These are phyloP conservation scores for Narthecium ossifragum DNA, from an alignment of 106 monocot genomes.

Conservation along the genomic window DNA sequence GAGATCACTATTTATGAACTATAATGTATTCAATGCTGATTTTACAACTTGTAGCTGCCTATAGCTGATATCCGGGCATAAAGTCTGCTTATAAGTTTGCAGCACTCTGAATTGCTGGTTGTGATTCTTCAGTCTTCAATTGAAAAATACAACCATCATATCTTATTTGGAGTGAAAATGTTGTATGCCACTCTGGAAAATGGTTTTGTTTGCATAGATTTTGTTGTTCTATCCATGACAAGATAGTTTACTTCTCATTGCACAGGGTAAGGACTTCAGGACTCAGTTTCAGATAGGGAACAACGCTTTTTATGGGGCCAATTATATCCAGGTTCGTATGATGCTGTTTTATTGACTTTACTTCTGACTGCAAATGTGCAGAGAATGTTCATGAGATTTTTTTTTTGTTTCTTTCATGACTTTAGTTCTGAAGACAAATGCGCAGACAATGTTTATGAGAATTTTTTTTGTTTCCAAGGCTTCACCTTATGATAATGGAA, in stretches of 20 bases:
- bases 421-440: neutral
- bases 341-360: neutral
- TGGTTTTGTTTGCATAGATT: neutral
- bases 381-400: no score
- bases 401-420: neutral
- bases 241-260: neutral
- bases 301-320: constrained; percentile 93
- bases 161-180: neutral
- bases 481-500: neutral
- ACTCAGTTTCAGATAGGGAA: constrained; percentile 90
- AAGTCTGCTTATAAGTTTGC: neutral
- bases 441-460: neutral
- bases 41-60: neutral
- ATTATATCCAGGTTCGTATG: constrained; percentile 84
- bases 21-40: no score
- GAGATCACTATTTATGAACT: no score
- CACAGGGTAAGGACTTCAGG: constrained; percentile 77
- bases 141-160: neutral
- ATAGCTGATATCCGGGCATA: no score
- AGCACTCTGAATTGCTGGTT: neutral
- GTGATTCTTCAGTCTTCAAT: neutral
- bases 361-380: neutral
- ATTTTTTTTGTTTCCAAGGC: neutral
- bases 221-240: neutral
- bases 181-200: neutral